Percentiles rank a stretch among this genome's conserved stretches.
Conservation (phyloP, 1,139 yeast species). For the Pneumocystis sp. region DNA sequence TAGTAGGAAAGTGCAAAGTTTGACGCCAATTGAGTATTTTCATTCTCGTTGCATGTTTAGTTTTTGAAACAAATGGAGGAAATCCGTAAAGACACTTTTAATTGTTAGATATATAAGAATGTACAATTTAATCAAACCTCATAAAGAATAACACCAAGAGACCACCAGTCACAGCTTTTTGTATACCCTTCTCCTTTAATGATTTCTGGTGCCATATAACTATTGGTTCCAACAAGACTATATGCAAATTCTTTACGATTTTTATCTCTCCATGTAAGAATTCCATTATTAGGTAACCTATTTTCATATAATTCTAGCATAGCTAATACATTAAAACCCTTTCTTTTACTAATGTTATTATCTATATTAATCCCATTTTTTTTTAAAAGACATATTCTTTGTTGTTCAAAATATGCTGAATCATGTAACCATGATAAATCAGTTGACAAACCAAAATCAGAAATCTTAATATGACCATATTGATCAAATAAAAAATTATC, state of each 20-base stretch:
- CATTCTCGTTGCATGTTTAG: slow-evolving; percentile 26
- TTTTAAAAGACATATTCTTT: slow-evolving; percentile 6
- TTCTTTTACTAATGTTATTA: slow-evolving; percentile 9
- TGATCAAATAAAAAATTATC: slow-evolving; percentile 71
- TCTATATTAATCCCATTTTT: slow-evolving; percentile 8
- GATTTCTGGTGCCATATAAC: slow-evolving; percentile 90
- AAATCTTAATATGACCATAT: slow-evolving; percentile 66
- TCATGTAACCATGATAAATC: slow-evolving; percentile 4
- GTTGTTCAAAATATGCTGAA: slow-evolving; percentile 3
- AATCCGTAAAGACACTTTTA: slow-evolving; percentile 55
- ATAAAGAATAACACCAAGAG: slow-evolving; percentile 83
- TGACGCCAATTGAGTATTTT: slow-evolving; percentile 7
- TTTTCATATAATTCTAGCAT: not conserved
- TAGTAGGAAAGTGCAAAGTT: slow-evolving; percentile 7
- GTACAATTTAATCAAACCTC: slow-evolving; percentile 28
- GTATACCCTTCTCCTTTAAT: slow-evolving; percentile 72
- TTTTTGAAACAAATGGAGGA: slow-evolving; percentile 78
- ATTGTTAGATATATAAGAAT: not conserved
- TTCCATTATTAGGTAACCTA: not conserved
- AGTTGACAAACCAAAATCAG: slow-evolving; percentile 55
- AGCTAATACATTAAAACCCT: slow-evolving; percentile 1
- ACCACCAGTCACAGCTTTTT: slow-evolving; percentile 93
- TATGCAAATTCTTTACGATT: slow-evolving; percentile 22
- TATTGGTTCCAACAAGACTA: slow-evolving; percentile 88
- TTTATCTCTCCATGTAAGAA: slow-evolving; percentile 7